phyloP scores from a whole-genome alignment of 345 rosid species.

The Barbarea vulgaris region DNA sequence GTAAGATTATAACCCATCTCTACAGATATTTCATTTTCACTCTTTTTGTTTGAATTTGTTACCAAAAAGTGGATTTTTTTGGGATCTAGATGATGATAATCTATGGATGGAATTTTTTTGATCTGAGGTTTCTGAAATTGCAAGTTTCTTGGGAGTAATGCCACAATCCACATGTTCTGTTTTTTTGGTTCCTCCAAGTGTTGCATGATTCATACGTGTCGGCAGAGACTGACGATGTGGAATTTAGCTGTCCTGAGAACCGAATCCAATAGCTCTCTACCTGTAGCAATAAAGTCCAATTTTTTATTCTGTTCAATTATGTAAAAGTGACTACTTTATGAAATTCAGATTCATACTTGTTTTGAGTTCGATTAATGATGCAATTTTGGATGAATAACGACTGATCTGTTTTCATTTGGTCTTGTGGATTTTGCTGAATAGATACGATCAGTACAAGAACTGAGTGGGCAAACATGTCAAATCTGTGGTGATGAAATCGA shows the following conservation, averaged over 20 bases:
- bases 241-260: conserved; percentile 16
- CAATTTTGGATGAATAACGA: conserved; percentile 12
- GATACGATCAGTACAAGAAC: conserved; percentile 87
- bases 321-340: not conserved
- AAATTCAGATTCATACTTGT: not conserved
- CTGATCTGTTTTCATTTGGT: conserved; percentile 19
- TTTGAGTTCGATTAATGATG: not conserved
- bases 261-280: not conserved
- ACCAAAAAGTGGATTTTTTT: not conserved
- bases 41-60: not conserved
- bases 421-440: conserved; percentile 36
- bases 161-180: conserved; percentile 25
- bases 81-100: conserved; percentile 3
- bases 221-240: not conserved
- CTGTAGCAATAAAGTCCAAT: conserved; percentile 1
- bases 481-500: conserved; percentile 93
- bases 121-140: conserved; percentile 4
- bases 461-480: conserved; percentile 89
- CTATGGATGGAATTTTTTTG: not conserved
- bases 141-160: conserved; percentile 7
- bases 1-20: conserved; percentile 40
- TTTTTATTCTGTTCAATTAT: conserved; percentile 5
- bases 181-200: not conserved
- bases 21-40: not conserved
- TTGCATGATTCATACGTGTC: conserved; percentile 42